Conservation (phyloP, 2,329 filamentous ascomycete genomes). For the Pseudogymnoascus sp. region DNA sequence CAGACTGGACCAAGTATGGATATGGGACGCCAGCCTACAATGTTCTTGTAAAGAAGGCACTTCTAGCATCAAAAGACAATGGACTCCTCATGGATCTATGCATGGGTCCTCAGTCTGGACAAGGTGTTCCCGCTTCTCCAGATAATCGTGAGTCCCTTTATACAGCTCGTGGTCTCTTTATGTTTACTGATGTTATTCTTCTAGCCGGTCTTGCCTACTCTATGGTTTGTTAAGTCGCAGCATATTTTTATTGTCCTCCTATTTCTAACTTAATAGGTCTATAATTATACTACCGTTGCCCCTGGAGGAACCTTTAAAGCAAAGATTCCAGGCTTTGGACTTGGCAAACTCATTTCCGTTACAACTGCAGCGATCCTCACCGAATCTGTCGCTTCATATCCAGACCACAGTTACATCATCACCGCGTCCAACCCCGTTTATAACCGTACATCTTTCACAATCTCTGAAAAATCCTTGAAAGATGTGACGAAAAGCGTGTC, state of each 20-base stretch:
- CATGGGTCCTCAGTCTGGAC: slow-evolving; percentile 40
- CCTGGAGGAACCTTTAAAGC: slow-evolving; percentile 25
- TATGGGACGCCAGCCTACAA: slow-evolving; percentile 32
- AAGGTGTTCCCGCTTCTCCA: slow-evolving; percentile 36
- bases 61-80: slow-evolving; percentile 30
- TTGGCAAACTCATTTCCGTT: slow-evolving; percentile 16
- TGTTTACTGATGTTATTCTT: too few species aligned
- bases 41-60: slow-evolving; percentile 15
- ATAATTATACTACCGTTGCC: slow-evolving; percentile 27
- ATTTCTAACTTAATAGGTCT: background rate
- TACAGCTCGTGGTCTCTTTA: background rate
- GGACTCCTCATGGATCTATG: slow-evolving; percentile 39
- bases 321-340: slow-evolving; percentile 34
- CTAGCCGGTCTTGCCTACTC: too few species aligned
- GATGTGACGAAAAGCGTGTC: background rate
- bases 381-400: background rate
- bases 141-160: slow-evolving; percentile 30
- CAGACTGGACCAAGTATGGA: slow-evolving; percentile 33
- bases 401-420: background rate
- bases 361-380: background rate
- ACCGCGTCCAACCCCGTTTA: background rate
- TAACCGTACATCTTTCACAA: background rate
- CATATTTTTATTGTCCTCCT: slow-evolving; percentile 20
- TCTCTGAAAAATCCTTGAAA: background rate
- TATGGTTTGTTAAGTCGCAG: too few species aligned